A percentile compares a stretch with the other conserved stretches of the same genome.
phyloP scores from a whole-genome alignment of 495 filamentous ascomycete species.

The Trichoderma erinaceum region DNA sequence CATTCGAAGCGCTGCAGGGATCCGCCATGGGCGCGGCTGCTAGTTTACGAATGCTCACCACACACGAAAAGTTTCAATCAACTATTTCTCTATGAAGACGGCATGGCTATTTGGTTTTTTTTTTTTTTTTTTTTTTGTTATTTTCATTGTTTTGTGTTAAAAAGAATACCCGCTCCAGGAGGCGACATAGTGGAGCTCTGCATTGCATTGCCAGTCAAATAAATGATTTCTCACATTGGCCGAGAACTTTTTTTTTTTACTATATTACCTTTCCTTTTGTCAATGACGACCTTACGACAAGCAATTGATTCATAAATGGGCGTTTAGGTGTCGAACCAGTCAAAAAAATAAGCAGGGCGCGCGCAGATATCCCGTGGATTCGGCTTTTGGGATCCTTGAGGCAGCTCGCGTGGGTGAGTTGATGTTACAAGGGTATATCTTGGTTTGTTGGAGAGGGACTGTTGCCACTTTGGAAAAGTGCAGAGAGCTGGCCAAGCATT shows the following conservation, averaged over 20 bases:
- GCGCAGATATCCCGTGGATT: not conserved
- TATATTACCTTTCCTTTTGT: not conserved
- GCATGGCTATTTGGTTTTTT: not conserved
- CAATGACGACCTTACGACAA: constrained; percentile 1
- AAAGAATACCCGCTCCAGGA: constrained; percentile 13
- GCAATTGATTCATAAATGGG: not conserved
- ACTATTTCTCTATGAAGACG: not conserved
- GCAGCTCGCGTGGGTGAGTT: not conserved
- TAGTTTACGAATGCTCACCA: not conserved
- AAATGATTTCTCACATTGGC: not conserved
- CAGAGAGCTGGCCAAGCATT: not conserved
- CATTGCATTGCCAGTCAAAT: constrained; percentile 8
- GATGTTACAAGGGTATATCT: not conserved
- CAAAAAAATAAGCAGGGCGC: not conserved
- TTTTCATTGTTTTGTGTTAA: not conserved
- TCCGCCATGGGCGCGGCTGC: no score
- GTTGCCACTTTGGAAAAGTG: not conserved
- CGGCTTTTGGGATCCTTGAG: not conserved
- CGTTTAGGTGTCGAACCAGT: not conserved
- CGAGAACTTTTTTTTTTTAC: not conserved
- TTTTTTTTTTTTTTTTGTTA: not conserved
- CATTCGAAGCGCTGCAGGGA: not conserved
- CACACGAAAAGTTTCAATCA: not conserved
- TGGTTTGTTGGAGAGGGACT: not conserved
- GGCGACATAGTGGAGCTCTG: constrained; percentile 12